Conservation (phyloP, 2,329 filamentous ascomycete genomes). For the Talaromyces amestolkiae region DNA sequence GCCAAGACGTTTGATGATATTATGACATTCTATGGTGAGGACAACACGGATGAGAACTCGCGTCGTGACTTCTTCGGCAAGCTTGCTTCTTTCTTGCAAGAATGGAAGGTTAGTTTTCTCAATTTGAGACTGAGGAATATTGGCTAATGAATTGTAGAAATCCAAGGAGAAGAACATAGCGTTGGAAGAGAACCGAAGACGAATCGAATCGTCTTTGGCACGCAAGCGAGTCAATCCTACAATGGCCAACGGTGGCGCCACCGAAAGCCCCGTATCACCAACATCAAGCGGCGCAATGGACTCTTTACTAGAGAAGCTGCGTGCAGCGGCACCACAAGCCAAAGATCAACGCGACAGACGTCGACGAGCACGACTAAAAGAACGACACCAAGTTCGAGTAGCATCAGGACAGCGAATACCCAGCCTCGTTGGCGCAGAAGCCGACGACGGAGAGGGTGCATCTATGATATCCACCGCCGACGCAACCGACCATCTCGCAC, state of each 20-base stretch:
- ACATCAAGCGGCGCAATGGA: slow-evolving; percentile 90
- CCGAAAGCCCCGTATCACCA: slow-evolving; percentile 60
- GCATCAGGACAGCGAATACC: slow-evolving; percentile 88
- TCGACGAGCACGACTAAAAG: slow-evolving; percentile 82
- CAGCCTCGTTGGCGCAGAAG: slow-evolving; percentile 61
- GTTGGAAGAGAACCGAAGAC: slow-evolving; percentile 75
- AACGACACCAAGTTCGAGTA: slow-evolving; percentile 82
- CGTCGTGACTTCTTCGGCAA: slow-evolving; percentile 93
- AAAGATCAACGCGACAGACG: slow-evolving; percentile 86
- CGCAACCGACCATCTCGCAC: slow-evolving; percentile 47
- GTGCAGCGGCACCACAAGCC: slow-evolving; percentile 85
- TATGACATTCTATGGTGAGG: slow-evolving; percentile 94
- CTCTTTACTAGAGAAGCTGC: slow-evolving; percentile 86
- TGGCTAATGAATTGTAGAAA: slow-evolving; percentile 53
- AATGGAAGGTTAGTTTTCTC: slow-evolving; percentile 70
- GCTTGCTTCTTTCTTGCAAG: slow-evolving; percentile 80
- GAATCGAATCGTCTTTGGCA: slow-evolving; percentile 89
- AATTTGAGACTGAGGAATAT: neutral
- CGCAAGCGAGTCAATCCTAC: slow-evolving; percentile 68
- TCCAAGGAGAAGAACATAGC: slow-evolving; percentile 87
- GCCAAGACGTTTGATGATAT: slow-evolving; percentile 87
- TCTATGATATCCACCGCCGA: slow-evolving; percentile 34
- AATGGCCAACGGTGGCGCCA: slow-evolving; percentile 60
- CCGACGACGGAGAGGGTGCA: slow-evolving; percentile 42
- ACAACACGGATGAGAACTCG: slow-evolving; percentile 86